A percentile compares a stretch with the other conserved stretches of the same genome.
Conservation (phyloP, 768 basidiomycete genomes). For the Russula dissimulans region DNA sequence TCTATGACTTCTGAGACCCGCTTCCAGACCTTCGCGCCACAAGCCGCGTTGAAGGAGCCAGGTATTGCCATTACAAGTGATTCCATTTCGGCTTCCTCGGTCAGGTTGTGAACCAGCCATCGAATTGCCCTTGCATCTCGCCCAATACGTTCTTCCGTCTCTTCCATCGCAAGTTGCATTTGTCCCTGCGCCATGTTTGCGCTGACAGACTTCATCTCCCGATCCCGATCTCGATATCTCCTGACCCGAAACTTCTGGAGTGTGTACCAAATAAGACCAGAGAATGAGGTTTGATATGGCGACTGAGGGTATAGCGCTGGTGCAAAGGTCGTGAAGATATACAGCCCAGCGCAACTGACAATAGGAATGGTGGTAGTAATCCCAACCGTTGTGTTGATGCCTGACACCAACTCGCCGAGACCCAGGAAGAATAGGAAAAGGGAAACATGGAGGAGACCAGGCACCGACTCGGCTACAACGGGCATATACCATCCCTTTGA, state of each 20-base stretch:
- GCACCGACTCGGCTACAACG: neutral
- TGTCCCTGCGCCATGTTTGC: neutral
- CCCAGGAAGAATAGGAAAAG: neutral
- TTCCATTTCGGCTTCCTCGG: neutral
- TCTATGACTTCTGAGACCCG: no score
- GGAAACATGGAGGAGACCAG: neutral
- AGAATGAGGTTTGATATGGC: slow-evolving; percentile 5
- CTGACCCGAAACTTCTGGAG: neutral
- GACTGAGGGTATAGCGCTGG: neutral
- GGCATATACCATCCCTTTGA: neutral
- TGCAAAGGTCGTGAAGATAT: slow-evolving; percentile 6
- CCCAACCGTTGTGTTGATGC: slow-evolving; percentile 19
- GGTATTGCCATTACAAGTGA: neutral
- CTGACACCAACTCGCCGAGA: slow-evolving; percentile 34
- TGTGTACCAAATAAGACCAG: neutral
- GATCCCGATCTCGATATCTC: neutral
- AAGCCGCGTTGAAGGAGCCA: neutral
- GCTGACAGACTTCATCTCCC: neutral
- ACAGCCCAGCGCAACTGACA: neutral
- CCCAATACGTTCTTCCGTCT: neutral
- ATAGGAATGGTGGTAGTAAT: neutral
- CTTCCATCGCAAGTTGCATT: slow-evolving; percentile 6
- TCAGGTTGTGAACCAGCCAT: neutral
- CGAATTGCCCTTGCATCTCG: neutral
- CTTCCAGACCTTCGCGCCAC: no score